These are phyloP conservation scores for Royoungia palumana DNA, from an alignment of 768 basidiomycete species.

Conservation along the genomic window DNA sequence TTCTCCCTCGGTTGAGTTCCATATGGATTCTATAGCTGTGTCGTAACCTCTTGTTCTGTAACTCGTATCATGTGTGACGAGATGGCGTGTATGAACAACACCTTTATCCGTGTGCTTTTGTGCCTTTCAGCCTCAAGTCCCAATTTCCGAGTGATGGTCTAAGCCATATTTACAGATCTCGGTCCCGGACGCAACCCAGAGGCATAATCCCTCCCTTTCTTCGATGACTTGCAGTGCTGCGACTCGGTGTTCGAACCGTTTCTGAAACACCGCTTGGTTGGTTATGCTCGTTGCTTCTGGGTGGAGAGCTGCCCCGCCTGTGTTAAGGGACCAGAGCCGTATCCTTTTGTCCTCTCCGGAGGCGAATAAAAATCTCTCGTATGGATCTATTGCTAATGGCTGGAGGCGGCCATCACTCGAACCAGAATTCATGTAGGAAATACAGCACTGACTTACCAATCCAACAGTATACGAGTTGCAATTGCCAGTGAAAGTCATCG, in stretches of 20 bases:
- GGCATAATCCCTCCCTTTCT: slow-evolving; percentile 37
- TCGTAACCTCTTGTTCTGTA: slow-evolving; percentile 12
- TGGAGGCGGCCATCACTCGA: slow-evolving; percentile 26
- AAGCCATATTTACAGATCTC: slow-evolving; percentile 48
- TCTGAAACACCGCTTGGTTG: slow-evolving; percentile 31
- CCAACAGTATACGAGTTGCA: slow-evolving; percentile 50
- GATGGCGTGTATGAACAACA: background rate
- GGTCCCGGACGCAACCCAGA: slow-evolving; percentile 53
- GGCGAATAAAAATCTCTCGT: slow-evolving; percentile 59
- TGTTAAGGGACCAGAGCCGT: slow-evolving; percentile 65
- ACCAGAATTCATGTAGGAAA: background rate
- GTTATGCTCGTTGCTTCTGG: slow-evolving; percentile 1
- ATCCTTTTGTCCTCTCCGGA: slow-evolving; percentile 65
- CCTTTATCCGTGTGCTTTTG: background rate
- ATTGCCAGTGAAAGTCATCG: slow-evolving; percentile 51
- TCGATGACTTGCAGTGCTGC: slow-evolving; percentile 49
- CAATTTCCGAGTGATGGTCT: slow-evolving; percentile 35
- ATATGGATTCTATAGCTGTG: background rate
- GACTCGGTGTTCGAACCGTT: slow-evolving; percentile 37
- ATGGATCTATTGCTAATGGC: slow-evolving; percentile 61
- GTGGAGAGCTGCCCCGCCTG: slow-evolving; percentile 38
- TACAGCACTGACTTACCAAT: slow-evolving; percentile 41
- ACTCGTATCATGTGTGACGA: slow-evolving; percentile 3
- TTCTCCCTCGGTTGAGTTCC: background rate
- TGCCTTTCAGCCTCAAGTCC: background rate